Evolutionary conservation across 164 flowering plant genomes (phyloP), one percentile per base, ranked within the genome.

Genomic region (Dillenia turbinata): DNA sequence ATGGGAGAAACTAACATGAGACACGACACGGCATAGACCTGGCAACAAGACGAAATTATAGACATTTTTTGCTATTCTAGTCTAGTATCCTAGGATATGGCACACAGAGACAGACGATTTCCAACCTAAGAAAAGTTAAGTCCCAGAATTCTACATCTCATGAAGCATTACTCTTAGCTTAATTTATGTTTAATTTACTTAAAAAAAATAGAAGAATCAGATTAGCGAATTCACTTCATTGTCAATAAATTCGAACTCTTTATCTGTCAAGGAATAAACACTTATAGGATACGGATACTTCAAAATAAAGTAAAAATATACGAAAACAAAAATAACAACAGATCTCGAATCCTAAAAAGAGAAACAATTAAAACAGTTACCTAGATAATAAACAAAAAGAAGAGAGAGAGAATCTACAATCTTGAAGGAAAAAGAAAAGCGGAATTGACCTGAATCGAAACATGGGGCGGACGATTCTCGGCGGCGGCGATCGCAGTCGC

Each of bases 401-500:
- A 43, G 15, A 15, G 45, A 58, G 24, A 68, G 10, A 17, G 43
- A 45, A 63, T 59, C 56, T 52, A 67, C 26, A 44, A 52, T 33
- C 40, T 0, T 5, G 22, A 45, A 22, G 22, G 10, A 14, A n/a
- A 52, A 52, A 10, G 43, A 57, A 33, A 44, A 14, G 57, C n/a
- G 43, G 43, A 52, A 26, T 17, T 67, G 55, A 89, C 96, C 89
- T 81, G 91, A 74, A 68, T 68, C 9, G 90, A 57, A 60, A 79
- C 70, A 46, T 76, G 97, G 63, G 83, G 84, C 14, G 72, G 79
- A 33, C 90, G 92, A 70, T 69, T 73, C 73, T 83, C 89, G 8
- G 83, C 84, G 1, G 88, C 60, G 10, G 86, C 85, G 77, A 93
- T 87, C 75, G 87, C 98, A 12, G 86, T 69, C 22, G 98, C 97